phyloP scores from a whole-genome alignment of 2,329 filamentous ascomycete species.

The Phaeosphaeriaceae sp. region DNA sequence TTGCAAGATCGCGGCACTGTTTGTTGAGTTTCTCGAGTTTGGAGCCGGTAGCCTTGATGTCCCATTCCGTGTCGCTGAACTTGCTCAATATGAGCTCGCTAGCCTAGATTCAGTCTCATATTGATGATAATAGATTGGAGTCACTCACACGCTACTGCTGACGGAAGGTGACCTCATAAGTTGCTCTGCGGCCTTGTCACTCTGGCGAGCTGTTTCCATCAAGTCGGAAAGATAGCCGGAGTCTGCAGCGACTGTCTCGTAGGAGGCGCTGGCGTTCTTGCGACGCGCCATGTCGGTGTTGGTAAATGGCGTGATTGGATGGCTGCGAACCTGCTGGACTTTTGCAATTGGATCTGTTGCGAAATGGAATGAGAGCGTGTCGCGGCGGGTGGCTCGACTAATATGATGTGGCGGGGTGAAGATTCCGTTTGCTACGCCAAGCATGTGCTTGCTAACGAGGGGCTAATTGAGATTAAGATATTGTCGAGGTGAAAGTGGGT shows the following conservation, averaged over 20 bases:
- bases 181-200: neutral
- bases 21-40: neutral
- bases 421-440: neutral
- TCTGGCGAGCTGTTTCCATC: neutral
- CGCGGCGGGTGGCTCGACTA: neutral
- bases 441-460: neutral
- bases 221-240: slow-evolving; percentile 3
- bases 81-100: neutral
- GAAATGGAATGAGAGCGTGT: neutral
- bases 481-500: neutral
- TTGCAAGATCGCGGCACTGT: neutral
- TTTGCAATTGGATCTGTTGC: neutral
- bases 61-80: slow-evolving; percentile 8
- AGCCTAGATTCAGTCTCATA: neutral
- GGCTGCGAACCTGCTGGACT: neutral
- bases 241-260: neutral
- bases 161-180: neutral
- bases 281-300: neutral
- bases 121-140: neutral
- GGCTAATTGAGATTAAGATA: neutral
- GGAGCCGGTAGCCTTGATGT: neutral
- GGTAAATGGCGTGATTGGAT: neutral
- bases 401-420: neutral
- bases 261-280: neutral
- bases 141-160: neutral